Base-by-base conservation (phyloP, 2,329 filamentous ascomycete species). In the Ascochyta koolunga region DNA sequence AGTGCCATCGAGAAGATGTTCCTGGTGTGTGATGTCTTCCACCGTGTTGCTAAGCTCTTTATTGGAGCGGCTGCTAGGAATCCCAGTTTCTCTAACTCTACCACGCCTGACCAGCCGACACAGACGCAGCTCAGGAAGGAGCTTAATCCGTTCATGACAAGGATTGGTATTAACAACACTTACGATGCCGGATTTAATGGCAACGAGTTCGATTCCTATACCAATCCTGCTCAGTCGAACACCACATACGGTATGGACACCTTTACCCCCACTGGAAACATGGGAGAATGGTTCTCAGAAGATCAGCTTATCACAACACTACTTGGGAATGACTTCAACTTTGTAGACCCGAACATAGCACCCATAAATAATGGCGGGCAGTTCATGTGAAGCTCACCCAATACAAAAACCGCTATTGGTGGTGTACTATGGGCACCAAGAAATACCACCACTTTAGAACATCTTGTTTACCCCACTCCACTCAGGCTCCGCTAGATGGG, bases 401-500 rank as follows among this genome's bases (percentile, higher is more conserved):
- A n/a, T 5, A 13, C 8, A 32, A 33, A 6, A 6, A 6, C 15
- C 19, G 27, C 9, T 32, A 40, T 32, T 10, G 13, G 29, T 19
- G 35, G 18, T 37, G 7, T 27, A 15, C 2, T 40, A 22, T 7
- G 35, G 22, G 2, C 9, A n/a, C 9, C 22, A 5, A 6, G 16
- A 11, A 5, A 25, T 27, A 33, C 10, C 18, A 39, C 2, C 16
- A 25, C 15, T 19, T 63, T 53, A 71, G 49, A 72, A 70, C 32
- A 56, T 68, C 52, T 66, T 71, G 27, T 70, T 72, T 6, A 68
- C 65, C 6, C 68, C 71, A 35, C 61, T 45, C 62, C 66, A 70
- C 19, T 59, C 61, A 21, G 69, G 67, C 50, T 72, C 64, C 43
- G 54, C 61, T 21, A 70, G 45, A 56, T 61, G 49, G 11, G 68